phyloP scores from a whole-genome alignment of 2,329 filamentous ascomycete species.

The Dendryphion nanum region DNA sequence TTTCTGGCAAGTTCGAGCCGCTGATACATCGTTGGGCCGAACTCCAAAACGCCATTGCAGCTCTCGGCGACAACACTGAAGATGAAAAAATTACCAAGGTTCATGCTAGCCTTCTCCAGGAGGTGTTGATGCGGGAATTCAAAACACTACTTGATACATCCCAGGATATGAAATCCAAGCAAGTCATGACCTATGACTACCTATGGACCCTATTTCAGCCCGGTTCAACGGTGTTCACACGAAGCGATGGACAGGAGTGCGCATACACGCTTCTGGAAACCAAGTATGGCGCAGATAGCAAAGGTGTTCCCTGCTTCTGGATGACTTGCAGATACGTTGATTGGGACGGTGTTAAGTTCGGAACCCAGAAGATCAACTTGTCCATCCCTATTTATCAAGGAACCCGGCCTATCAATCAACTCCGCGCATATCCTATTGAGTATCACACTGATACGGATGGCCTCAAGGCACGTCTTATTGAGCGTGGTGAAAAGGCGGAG shows the following conservation, averaged over 20 bases:
- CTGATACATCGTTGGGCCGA: constrained; percentile 65
- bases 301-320: constrained; percentile 39
- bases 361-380: constrained; percentile 27
- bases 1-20: constrained; percentile 60
- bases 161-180: constrained; percentile 40
- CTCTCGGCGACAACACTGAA: constrained; percentile 25
- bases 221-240: constrained; percentile 22
- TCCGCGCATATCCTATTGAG: constrained; percentile 46
- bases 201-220: constrained; percentile 48
- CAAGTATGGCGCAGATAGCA: constrained; percentile 31
- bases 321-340: constrained; percentile 37
- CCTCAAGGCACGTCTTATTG: constrained; percentile 41
- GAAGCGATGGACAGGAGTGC: constrained; percentile 39
- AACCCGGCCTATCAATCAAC: constrained; percentile 42
- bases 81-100: constrained; percentile 31
- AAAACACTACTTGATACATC: constrained; percentile 41
- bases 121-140: constrained; percentile 42
- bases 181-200: constrained; percentile 43
- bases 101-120: constrained; percentile 41
- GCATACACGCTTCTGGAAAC: constrained; percentile 29
- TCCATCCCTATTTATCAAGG: constrained; percentile 35
- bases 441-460: constrained; percentile 43
- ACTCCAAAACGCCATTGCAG: constrained; percentile 28
- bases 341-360: constrained; percentile 39
- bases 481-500: constrained; percentile 49